Evolutionary conservation across 768 basidiomycete genomes (phyloP), one percentile per base, ranked within the genome.

Genomic region (Rhodosporidiobolus sp.): DNA sequence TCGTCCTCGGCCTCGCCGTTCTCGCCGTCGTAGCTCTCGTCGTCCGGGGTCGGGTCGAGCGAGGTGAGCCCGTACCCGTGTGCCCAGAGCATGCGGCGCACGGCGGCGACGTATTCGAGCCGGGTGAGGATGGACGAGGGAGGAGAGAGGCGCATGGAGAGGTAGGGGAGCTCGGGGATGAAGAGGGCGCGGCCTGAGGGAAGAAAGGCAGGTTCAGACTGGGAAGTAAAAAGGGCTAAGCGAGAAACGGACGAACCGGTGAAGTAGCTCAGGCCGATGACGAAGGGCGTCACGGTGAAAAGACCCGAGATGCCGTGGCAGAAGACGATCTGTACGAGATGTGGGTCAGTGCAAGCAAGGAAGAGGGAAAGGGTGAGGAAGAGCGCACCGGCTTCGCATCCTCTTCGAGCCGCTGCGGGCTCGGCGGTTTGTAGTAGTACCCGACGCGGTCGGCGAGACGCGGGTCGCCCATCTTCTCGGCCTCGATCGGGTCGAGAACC

Each of bases 41-140:
- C 70, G 32, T 69, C 67, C 52, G 66, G 67, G 54, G 56, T 56
- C 12, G 55, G 53, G 2, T 68, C 67, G 52, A 69, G 63, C 43
- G 34, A 48, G 11, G 70, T 75, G 7, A 74, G 32, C 17, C 73
- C 73, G 52, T 72, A 75, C 2, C 74, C 74, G 58, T 75, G 74
- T 28, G 63, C 49, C 70, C 70, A 75, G 5, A 75, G 49, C 74
- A 75, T 75, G 5, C 70, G 58, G 0, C 74, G 67, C 0, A 61
- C 67, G 43, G 74, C 59, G 9, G 74, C 74, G 63, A 72, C 67
- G 56, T 68, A 65, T 32, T 75, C 74, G 19, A 54, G 52, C 26
- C 70, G 66, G 50, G 70, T 69, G 30, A 68, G 54, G 59, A 75
- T 75, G 0, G 74, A 24, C 0, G 63, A 65, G 0, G 74, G 74